A percentile compares a stretch with the other conserved stretches of the same genome.
phyloP scores from a whole-genome alignment of 2,329 filamentous ascomycete genomes.

The Aspergillus sergii region DNA sequence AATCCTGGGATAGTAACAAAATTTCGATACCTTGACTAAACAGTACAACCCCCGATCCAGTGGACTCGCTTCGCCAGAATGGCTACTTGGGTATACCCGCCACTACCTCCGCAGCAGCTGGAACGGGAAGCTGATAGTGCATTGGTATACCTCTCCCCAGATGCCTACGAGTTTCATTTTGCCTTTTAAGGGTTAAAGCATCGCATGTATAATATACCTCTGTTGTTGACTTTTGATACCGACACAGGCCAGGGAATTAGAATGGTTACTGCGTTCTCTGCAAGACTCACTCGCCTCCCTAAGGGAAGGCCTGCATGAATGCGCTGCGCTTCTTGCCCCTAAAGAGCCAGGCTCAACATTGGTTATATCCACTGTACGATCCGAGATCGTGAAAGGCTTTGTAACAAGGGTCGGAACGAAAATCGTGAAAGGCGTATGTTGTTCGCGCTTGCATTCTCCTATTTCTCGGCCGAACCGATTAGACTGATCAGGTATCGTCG shows the following conservation, averaged over 20 bases:
- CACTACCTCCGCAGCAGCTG: constrained; percentile 55
- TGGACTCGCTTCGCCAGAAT: not conserved
- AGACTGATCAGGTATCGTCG: constrained; percentile 1
- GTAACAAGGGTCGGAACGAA: constrained; percentile 88
- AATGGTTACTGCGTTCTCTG: constrained; percentile 65
- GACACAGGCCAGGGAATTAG: constrained; percentile 58
- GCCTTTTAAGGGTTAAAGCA: not conserved
- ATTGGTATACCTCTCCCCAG: constrained; percentile 43
- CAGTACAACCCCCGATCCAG: not conserved
- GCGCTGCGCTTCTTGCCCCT: constrained; percentile 81
- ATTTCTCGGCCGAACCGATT: too few species aligned
- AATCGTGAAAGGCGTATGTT: constrained; percentile 82
- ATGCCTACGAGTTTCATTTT: not conserved
- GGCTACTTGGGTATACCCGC: constrained; percentile 53
- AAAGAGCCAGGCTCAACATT: constrained; percentile 84
- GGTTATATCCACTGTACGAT: constrained; percentile 81
- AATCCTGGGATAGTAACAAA: not conserved
- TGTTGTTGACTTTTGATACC: not conserved
- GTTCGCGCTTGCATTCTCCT: not conserved
- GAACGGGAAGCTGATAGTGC: constrained; percentile 56
- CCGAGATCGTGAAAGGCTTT: constrained; percentile 88
- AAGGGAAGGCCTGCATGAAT: constrained; percentile 79
- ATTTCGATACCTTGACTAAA: not conserved
- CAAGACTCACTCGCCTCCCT: constrained; percentile 64
- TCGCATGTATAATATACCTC: not conserved